Base-by-base conservation (phyloP, 768 basidiomycete species). In the Pleurotus tuber-regium region DNA sequence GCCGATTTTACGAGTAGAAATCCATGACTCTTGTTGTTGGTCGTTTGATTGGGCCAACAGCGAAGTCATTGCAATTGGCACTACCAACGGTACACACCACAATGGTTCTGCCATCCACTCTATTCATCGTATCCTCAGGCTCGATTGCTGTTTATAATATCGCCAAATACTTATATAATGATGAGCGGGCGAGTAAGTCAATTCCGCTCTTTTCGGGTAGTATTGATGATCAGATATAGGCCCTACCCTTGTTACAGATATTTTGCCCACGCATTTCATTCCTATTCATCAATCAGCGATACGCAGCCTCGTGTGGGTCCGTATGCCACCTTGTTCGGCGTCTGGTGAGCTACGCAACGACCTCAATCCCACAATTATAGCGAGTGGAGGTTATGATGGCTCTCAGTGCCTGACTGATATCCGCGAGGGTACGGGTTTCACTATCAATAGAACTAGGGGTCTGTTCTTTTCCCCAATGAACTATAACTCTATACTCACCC, bases 41-140 rank as follows among this genome's bases (percentile, higher is more conserved):
- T 78, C 82, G 12, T 74, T 97, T 48, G 93, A 97, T 58, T 98
- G 94, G 94, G 89, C 84, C 0, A 92, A 91, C 56, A 90, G 91
- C 55, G 85, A 88, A 52, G 59, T 84, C 9, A 66, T 99, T 5
- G 92, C 91, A 0, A 81, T 88, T 10, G 95, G 94, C 0, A 86
- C 86, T 23, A 86, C 89, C 2, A 89, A 91, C 57, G 95, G 96
- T 92, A 49, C 44, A 24, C 11, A 12, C 25, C 4, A n/a, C 12
- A 38, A 16, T 47, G n/a, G 9, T 31, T 49, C 23, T 16, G 10
- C 19, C 10, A 5, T 28, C 14, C 31, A 43, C 21, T 24, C 25
- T 14, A 38, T 14, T 54, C 19, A 57, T 52, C 51, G 54, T 7
- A 60, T 38, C 14, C 14, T 41, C 52, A 84, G 81, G 81, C 21